Conservation (phyloP, 1,284 basidiomycete genomes). For the Cerioporus squamosus region DNA sequence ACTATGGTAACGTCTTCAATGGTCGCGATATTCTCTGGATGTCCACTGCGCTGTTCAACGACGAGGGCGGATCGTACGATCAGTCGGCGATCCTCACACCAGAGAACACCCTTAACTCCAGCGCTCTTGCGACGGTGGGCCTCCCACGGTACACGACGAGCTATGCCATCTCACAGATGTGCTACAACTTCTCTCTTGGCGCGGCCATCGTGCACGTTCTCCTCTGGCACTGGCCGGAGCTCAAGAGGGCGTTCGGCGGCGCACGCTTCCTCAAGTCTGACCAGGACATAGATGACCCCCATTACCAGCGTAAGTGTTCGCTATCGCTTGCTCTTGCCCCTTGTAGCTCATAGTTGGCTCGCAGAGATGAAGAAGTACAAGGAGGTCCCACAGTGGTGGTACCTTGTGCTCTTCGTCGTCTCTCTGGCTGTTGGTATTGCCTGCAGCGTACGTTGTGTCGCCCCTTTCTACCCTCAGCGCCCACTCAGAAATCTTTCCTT, state of each 20-base stretch:
- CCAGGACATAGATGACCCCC: conserved; percentile 51
- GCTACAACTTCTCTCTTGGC: conserved; percentile 54
- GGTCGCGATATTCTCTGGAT: conserved; percentile 52
- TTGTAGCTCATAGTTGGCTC: background rate
- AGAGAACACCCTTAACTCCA: conserved; percentile 44
- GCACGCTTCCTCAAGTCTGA: conserved; percentile 43
- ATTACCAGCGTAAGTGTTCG: conserved; percentile 42
- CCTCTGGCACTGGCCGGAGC: conserved; percentile 56
- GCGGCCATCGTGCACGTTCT: conserved; percentile 53
- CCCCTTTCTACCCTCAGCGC: background rate
- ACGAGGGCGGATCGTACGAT: conserved; percentile 47
- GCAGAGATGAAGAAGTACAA: conserved; percentile 54
- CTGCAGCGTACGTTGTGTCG: conserved; percentile 40
- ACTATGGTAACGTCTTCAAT: conserved; percentile 54
- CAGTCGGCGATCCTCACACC: conserved; percentile 49
- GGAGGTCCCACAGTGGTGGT: conserved; percentile 61
- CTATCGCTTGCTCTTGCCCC: background rate
- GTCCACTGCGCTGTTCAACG: conserved; percentile 51
- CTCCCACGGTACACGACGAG: conserved; percentile 55
- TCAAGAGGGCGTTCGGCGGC: conserved; percentile 46
- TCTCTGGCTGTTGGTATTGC: conserved; percentile 59
- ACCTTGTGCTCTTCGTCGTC: conserved; percentile 47
- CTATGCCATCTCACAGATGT: conserved; percentile 52
- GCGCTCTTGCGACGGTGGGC: conserved; percentile 43
- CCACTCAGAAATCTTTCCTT: background rate